These are phyloP conservation scores for Backusella australiensis DNA, from an alignment of 192 early-diverging fungal species.

Conservation along the genomic window DNA sequence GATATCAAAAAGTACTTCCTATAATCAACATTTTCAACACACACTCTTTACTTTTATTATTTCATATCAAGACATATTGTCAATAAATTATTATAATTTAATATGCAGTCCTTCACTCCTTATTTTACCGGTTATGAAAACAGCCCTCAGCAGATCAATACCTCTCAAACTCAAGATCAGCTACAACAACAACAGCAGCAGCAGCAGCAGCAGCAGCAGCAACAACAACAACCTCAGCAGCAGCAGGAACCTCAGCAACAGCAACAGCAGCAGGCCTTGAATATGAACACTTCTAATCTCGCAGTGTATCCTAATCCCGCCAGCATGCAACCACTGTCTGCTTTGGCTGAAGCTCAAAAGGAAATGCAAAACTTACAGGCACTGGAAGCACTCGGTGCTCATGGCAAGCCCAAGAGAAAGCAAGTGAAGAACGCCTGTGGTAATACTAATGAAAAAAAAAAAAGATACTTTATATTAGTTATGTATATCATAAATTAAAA, in stretches of 20 bases:
- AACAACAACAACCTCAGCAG: slow-evolving; percentile 20
- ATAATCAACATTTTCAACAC: too few species aligned
- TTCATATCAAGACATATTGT: too few species aligned
- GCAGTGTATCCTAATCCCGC: slow-evolving; percentile 32
- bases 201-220: slow-evolving; percentile 22
- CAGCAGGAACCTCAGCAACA: slow-evolving; percentile 20
- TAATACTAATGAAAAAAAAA: slow-evolving; percentile 29
- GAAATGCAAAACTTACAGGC: slow-evolving; percentile 22
- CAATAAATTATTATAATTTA: background rate
- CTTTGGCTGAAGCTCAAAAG: slow-evolving; percentile 28
- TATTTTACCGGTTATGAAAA: slow-evolving; percentile 26
- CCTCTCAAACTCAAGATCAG: slow-evolving; percentile 24
- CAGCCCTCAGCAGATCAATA: background rate
- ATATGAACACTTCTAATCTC: slow-evolving; percentile 32
- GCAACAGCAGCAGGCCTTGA: slow-evolving; percentile 13
- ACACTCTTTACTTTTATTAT: too few species aligned
- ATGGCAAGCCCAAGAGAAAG: slow-evolving; percentile 43
- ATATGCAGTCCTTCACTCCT: background rate
- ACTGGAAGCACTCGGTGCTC: background rate
- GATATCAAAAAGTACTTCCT: too few species aligned
- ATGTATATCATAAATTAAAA: slow-evolving; percentile 3
- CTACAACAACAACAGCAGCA: slow-evolving; percentile 25
- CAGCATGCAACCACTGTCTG: slow-evolving; percentile 31
- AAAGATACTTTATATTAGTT: background rate
- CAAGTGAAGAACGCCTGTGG: slow-evolving; percentile 93